These are phyloP conservation scores for Mediolabrus comicus DNA, from an alignment of 108 stramenopile species.

Conservation along the genomic window DNA sequence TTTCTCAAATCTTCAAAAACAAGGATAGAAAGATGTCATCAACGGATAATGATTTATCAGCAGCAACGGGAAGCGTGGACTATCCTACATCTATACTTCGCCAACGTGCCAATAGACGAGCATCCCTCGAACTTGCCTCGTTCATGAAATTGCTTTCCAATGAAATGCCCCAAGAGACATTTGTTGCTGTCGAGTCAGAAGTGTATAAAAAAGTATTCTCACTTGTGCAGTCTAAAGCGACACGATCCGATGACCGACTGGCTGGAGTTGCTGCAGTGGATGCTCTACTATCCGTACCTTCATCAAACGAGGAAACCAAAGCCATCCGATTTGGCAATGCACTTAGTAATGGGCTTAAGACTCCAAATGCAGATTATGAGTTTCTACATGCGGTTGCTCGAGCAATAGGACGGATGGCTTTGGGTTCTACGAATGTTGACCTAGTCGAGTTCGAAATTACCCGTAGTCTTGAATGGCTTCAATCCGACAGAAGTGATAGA, in stretches of 20 bases:
- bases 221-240: conserved; percentile 63
- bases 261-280: conserved; percentile 85
- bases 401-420: conserved; percentile 92
- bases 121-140: conserved; percentile 74
- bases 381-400: conserved; percentile 80
- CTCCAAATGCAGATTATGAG: conserved; percentile 72
- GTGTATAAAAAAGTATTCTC: conserved; percentile 76
- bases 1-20: conserved; percentile 8
- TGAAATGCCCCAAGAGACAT: conserved; percentile 87
- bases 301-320: conserved; percentile 88
- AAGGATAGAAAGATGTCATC: neutral
- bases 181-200: conserved; percentile 73
- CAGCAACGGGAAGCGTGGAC: conserved; percentile 26
- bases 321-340: conserved; percentile 92
- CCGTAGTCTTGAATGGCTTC: conserved; percentile 92
- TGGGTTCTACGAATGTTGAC: conserved; percentile 77
- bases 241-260: conserved; percentile 53
- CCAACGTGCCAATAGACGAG: conserved; percentile 64
- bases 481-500: conserved; percentile 74
- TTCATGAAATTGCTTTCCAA: conserved; percentile 70
- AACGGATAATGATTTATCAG: neutral
- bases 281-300: conserved; percentile 75
- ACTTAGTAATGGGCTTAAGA: conserved; percentile 70
- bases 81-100: conserved; percentile 55
- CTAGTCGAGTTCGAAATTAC: conserved; percentile 92